A percentile compares a stretch with the other conserved stretches of the same genome.
Conservation (phyloP, 1,284 basidiomycete species). For the Anthracocystis setariae region DNA sequence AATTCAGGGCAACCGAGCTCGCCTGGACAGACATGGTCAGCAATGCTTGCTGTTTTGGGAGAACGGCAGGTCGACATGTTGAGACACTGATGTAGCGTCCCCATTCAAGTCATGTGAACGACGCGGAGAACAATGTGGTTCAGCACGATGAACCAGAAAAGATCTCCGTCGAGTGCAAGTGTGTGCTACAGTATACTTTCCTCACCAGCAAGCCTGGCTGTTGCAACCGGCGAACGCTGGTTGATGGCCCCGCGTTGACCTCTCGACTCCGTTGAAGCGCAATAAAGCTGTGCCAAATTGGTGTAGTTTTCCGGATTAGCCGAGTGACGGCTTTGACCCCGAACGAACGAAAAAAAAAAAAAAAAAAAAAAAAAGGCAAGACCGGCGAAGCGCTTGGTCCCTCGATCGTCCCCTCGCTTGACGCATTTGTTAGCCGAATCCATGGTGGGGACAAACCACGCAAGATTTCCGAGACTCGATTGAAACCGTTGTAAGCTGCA, state of each 20-base stretch:
- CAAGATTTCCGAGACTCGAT: not conserved
- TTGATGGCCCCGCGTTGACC: too few relatives aligned
- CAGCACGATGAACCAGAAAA: too few relatives aligned
- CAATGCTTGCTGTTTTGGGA: not conserved
- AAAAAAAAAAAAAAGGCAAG: too few relatives aligned
- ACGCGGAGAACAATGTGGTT: not conserved
- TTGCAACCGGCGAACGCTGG: not conserved
- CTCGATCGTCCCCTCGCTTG: not conserved
- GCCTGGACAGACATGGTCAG: constrained; percentile 7
- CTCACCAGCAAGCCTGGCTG: too few relatives aligned
- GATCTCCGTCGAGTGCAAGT: too few relatives aligned
- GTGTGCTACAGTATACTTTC: too few relatives aligned
- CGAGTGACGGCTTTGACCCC: too few relatives aligned
- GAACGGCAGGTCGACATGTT: not conserved
- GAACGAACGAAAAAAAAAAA: too few relatives aligned
- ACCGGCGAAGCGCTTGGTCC: not conserved
- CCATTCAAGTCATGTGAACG: not conserved
- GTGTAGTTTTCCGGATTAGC: too few relatives aligned
- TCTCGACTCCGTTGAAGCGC: too few relatives aligned
- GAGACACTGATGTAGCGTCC: not conserved
- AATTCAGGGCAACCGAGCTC: constrained; percentile 21
- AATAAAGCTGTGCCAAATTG: too few relatives aligned
- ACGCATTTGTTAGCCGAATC: not conserved
- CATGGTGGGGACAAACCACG: not conserved
- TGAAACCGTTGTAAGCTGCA: not conserved